phyloP scores from a whole-genome alignment of 1,284 basidiomycete species.

The Cryptococcus neoformans region DNA sequence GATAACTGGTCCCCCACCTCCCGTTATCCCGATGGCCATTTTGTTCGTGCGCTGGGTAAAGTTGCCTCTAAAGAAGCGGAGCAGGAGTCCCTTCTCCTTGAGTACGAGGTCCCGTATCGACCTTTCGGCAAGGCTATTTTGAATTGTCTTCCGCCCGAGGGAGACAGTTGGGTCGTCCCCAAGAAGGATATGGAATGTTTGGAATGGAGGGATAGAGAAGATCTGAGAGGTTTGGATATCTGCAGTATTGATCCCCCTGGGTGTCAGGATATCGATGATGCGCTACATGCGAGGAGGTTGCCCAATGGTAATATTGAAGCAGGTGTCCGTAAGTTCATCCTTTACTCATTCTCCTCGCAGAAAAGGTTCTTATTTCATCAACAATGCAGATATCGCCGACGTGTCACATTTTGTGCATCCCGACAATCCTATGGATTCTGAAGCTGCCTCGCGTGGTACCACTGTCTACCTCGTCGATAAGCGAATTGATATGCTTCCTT shows the following conservation, averaged over 20 bases:
- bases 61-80: conserved; percentile 95
- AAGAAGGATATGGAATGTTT: conserved; percentile 59
- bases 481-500: conserved; percentile 97
- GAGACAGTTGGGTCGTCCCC: conserved; percentile 91
- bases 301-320: conserved; percentile 96
- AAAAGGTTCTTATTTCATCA: background rate
- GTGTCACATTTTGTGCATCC: conserved; percentile 95
- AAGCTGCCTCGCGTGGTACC: conserved; percentile 92
- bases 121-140: conserved; percentile 95
- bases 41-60: conserved; percentile 87
- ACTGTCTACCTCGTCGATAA: conserved; percentile 99
- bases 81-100: conserved; percentile 88
- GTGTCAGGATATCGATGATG: conserved; percentile 99
- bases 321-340: conserved; percentile 79
- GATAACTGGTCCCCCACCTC: conserved; percentile 86
- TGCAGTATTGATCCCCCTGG: conserved; percentile 95
- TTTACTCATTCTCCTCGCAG: background rate
- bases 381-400: conserved; percentile 83
- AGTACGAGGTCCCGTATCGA: conserved; percentile 95
- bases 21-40: conserved; percentile 95
- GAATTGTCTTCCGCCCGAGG: conserved; percentile 85
- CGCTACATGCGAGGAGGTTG: conserved; percentile 84
- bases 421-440: conserved; percentile 94
- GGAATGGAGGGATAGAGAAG: conserved; percentile 82
- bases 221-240: conserved; percentile 80